Conservation (phyloP, 495 filamentous ascomycete genomes). For the Daldinia decipiens region DNA sequence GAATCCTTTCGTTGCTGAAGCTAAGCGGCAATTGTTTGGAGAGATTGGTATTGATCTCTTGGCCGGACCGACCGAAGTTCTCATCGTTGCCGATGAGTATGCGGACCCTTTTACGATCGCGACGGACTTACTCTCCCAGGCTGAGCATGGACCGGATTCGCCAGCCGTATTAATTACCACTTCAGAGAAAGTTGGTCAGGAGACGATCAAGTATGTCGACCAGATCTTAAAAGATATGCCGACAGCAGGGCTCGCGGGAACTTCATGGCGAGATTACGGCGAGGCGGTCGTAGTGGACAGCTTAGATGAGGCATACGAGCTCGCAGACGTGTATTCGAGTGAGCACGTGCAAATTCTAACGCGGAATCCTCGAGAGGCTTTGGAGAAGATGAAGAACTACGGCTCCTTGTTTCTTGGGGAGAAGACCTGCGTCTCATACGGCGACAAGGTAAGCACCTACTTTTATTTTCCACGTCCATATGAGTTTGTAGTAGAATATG, state of each 20-base stretch:
- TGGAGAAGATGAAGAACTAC: constrained; percentile 63
- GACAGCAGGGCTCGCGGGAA: constrained; percentile 56
- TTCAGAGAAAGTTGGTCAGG: constrained; percentile 52
- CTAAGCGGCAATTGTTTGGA: constrained; percentile 64
- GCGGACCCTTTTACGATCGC: constrained; percentile 64
- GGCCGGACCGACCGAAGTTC: constrained; percentile 65
- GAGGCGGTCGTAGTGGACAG: constrained; percentile 59
- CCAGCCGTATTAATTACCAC: constrained; percentile 62
- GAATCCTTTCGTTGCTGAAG: constrained; percentile 66
- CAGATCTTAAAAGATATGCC: constrained; percentile 54
- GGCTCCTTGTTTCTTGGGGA: constrained; percentile 64
- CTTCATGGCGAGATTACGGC: constrained; percentile 59
- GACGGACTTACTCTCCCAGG: constrained; percentile 63
- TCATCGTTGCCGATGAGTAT: constrained; percentile 61
- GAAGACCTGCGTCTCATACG: constrained; percentile 64
- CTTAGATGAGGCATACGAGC: constrained; percentile 59
- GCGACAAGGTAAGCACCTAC: constrained; percentile 58
- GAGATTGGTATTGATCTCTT: constrained; percentile 65
- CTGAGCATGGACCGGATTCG: constrained; percentile 64
- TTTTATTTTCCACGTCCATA: neutral
- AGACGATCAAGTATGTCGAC: constrained; percentile 55
- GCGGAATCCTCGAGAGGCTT: constrained; percentile 56
- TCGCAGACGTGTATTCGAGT: constrained; percentile 62
- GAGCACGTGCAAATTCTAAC: constrained; percentile 68
- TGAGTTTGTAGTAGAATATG: neutral